Conservation (phyloP, 768 basidiomycete species). For the Coprinopsis marcescibilis region DNA sequence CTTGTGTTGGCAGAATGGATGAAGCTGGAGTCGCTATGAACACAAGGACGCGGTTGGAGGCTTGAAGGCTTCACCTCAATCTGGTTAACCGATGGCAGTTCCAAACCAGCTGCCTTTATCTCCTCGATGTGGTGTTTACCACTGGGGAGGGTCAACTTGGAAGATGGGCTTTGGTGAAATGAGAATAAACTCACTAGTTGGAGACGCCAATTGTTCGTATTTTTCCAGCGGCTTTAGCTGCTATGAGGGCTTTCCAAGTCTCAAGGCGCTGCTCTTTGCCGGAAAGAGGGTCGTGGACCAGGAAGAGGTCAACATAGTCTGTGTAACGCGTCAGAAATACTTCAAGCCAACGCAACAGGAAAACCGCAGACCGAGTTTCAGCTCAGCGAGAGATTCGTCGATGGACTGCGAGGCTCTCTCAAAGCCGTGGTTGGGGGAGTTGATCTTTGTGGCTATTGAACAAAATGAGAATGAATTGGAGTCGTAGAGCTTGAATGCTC, state of each 20-base stretch:
- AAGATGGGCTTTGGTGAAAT: too few relatives aligned
- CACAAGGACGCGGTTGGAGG: not conserved
- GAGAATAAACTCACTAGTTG: conserved; percentile 66
- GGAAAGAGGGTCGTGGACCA: conserved; percentile 66
- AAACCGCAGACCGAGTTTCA: conserved; percentile 10
- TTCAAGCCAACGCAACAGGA: too few relatives aligned
- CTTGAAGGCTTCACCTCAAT: conserved; percentile 46
- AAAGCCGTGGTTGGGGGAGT: conserved; percentile 10
- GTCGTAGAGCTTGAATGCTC: conserved; percentile 17
- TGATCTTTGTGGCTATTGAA: conserved; percentile 14
- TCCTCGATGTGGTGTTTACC: conserved; percentile 65
- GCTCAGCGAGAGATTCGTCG: conserved; percentile 11
- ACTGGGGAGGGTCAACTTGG: too few relatives aligned
- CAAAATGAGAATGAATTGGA: not conserved
- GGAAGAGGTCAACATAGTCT: conserved; percentile 56
- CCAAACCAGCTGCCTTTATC: conserved; percentile 51
- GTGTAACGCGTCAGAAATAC: not conserved
- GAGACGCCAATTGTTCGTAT: conserved; percentile 69
- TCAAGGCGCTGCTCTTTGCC: conserved; percentile 58
- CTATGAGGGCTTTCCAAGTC: conserved; percentile 62
- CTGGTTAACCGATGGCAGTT: conserved; percentile 68
- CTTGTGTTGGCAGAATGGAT: conserved; percentile 72
- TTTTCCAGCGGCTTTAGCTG: conserved; percentile 56
- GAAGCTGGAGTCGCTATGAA: conserved; percentile 43
- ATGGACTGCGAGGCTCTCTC: conserved; percentile 9